phyloP scores from a whole-genome alignment of 176 grass and related monocot species.

The Saccharum spontaneum region DNA sequence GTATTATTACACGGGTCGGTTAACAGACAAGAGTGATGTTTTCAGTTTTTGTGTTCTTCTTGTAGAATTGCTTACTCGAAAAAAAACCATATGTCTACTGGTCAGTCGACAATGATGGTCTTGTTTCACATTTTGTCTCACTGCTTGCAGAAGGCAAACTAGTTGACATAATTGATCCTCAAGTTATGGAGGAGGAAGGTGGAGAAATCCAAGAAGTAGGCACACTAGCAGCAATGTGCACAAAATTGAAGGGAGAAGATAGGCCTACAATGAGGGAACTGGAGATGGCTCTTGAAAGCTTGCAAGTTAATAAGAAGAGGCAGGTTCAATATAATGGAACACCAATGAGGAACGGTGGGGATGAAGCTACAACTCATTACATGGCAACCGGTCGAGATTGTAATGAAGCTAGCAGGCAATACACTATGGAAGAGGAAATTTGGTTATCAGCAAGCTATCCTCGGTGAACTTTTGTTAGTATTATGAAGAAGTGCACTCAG shows the following conservation, averaged over 20 bases:
- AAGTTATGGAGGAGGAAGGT: no score
- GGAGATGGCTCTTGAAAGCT: neutral
- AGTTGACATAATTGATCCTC: no score
- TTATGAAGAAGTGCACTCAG: no score
- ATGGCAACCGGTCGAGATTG: neutral
- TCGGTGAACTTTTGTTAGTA: neutral
- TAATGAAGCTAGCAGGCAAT: neutral
- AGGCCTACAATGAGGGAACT: no score
- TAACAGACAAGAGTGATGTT: slow-evolving; percentile 12
- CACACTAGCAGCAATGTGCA: no score
- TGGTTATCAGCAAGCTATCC: slow-evolving; percentile 18
- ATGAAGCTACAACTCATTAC: neutral
- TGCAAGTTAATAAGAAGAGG: slow-evolving; percentile 22
- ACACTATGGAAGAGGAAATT: slow-evolving; percentile 27
- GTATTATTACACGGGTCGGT: slow-evolving; percentile 42
- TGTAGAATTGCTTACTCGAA: slow-evolving; percentile 49
- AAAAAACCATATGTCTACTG: slow-evolving; percentile 21
- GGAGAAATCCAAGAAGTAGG: no score
- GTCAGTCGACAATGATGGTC: neutral
- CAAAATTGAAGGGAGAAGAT: no score
- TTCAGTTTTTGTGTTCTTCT: slow-evolving; percentile 23
- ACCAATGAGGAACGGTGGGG: neutral
- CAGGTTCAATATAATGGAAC: neutral
- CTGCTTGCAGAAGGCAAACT: no score
- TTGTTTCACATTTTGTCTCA: no score